phyloP scores from a whole-genome alignment of 345 rosid genomes.

The Atalantia buxifolia region DNA sequence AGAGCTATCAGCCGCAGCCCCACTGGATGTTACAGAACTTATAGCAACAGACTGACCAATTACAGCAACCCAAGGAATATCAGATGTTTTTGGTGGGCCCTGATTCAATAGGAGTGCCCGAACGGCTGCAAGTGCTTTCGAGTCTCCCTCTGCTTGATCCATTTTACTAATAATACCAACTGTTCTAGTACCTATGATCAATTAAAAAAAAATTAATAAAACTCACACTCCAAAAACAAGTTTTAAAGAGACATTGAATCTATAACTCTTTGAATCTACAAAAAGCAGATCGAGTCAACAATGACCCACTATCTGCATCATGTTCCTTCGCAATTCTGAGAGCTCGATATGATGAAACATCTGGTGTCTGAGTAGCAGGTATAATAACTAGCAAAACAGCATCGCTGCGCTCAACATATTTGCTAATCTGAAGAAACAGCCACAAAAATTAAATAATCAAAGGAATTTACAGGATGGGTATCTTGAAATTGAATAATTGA shows the following conservation, averaged over 20 bases:
- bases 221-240: neutral
- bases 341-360: conserved; percentile 87
- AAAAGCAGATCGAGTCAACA: conserved; percentile 12
- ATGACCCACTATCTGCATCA: conserved; percentile 78
- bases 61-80: conserved; percentile 96
- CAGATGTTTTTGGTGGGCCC: conserved; percentile 92
- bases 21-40: conserved; percentile 81
- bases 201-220: conserved; percentile 4
- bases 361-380: conserved; percentile 90
- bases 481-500: neutral
- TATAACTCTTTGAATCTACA: neutral
- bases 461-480: conserved; percentile 11
- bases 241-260: neutral
- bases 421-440: conserved; percentile 53
- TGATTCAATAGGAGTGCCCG: conserved; percentile 86
- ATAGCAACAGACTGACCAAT: conserved; percentile 97
- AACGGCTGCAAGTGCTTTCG: conserved; percentile 95
- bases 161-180: conserved; percentile 85
- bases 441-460: conserved; percentile 12
- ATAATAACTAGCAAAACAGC: conserved; percentile 84
- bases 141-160: conserved; percentile 88
- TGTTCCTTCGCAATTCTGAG: conserved; percentile 88
- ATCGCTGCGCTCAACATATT: conserved; percentile 78
- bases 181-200: conserved; percentile 84
- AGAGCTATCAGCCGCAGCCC: conserved; percentile 67